These are phyloP conservation scores for Hymenoscyphus scutula DNA, from an alignment of 2,329 filamentous ascomycete species.

Conservation along the genomic window DNA sequence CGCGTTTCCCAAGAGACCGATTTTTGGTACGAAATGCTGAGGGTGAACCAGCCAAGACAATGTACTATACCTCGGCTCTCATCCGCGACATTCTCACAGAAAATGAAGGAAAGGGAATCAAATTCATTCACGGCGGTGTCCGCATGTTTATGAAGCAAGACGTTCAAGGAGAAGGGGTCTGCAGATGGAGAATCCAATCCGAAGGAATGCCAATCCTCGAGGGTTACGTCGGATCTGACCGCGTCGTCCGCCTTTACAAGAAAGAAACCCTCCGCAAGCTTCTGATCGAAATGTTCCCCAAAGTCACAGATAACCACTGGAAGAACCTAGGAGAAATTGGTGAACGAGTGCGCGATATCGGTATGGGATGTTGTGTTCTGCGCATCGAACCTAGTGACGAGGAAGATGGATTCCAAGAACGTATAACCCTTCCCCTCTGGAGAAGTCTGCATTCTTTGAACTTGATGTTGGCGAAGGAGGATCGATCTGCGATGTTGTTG, in stretches of 20 bases:
- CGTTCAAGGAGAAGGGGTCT: conserved; percentile 79
- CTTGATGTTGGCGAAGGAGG: conserved; percentile 97
- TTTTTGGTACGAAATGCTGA: conserved; percentile 95
- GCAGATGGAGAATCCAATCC: conserved; percentile 91
- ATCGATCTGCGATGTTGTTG: conserved; percentile 86
- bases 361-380: conserved; percentile 90
- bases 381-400: conserved; percentile 72
- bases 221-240: conserved; percentile 78
- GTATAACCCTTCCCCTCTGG: conserved; percentile 90
- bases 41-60: conserved; percentile 85
- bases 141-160: conserved; percentile 99
- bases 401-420: conserved; percentile 64
- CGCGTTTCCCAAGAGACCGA: conserved; percentile 81
- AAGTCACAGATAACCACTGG: conserved; percentile 73
- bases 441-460: conserved; percentile 89
- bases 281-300: conserved; percentile 95
- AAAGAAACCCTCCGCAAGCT: conserved; percentile 79
- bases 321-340: conserved; percentile 82
- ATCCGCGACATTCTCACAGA: conserved; percentile 79
- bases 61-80: conserved; percentile 90
- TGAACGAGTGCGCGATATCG: conserved; percentile 72
- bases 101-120: conserved; percentile 89
- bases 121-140: conserved; percentile 94
- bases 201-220: conserved; percentile 91
- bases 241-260: conserved; percentile 72